Evolutionary conservation across 2,329 filamentous ascomycete species (phyloP), one percentile per base, ranked within the genome.

Genomic region (Aspergillus brasiliensis): DNA sequence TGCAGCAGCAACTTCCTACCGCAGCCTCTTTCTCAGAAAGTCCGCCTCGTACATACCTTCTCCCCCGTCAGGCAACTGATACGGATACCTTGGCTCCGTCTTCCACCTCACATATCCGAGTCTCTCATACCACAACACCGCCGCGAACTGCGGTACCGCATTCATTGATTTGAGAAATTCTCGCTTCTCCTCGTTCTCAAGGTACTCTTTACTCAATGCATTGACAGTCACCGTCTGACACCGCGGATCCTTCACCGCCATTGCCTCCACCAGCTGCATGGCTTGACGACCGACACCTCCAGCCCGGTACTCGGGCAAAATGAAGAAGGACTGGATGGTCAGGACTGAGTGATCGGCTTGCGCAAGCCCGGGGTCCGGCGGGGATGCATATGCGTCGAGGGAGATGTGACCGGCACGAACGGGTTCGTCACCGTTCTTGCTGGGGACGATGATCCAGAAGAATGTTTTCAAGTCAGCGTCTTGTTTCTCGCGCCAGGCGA

Each of bases 81-180:
- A 60, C 11, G 56, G 31, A 49, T 67, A 67, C n/a, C 66, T 42
- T 8, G 57, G 57, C 58, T 70, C 65, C 11, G 63, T 63, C 58
- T 71, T 73, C 70, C 69, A 72, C 15, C 46, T 51, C 8, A 68
- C 65, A 63, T 69, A 73, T 1, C 69, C 70, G 42, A 65, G 51
- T 15, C 44, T 63, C 56, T 69, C 65, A 53, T 73, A 73, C 70
- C 69, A 72, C 28, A 66, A 62, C 46, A 61, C 49, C 3, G 62
- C 60, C 28, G 63, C 62, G n/a, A 71, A 64, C 3, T 15, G 11
- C 31, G 31, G 31, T 15, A 15, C 31, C 2, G 31, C 11, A 11
- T 15, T 15, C 31, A 34, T 6, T 5, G 31, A 34, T 15, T 34
- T 5, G 2, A 34, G 31, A 11, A 34, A 15, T 13, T 10, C 31